Evolutionary conservation across 306 rosid species (phyloP), one percentile per base, ranked within the genome.

Genomic region (Hippophae tibetana): DNA sequence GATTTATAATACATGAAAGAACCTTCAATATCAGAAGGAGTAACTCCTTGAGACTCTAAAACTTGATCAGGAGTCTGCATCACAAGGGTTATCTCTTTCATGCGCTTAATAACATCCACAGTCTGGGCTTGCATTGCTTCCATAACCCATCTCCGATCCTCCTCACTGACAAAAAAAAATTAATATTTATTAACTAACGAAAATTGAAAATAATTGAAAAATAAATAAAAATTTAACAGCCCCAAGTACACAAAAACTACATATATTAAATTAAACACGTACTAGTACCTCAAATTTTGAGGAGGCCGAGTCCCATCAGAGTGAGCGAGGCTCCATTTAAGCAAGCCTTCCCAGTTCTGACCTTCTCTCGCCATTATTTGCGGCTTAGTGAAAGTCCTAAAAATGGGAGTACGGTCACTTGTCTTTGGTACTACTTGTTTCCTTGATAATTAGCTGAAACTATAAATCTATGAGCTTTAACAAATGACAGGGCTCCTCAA

Each of bases 341-440:
- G 90, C 76, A 85, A 74, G 11, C 96, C 96, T 9, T 89, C 90
- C 96, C 96, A 89, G 69, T 85, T 83, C 62, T 86, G 94, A 65
- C 83, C 86, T 7, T 81, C 88, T 58, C 81, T 75, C 5, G 96
- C 94, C 96, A 89, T 89, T 65, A 11, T 42, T 52, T 5, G 61
- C 38, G 38, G 49, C 65, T 53, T 23, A 58, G 27, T 40, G 44
- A 56, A 63, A 44, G 6, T 47, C 7, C 53, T 49, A 12, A 23
- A 43, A 61, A 46, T 41, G 46, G 7, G 9, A 42, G 2, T 3
- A 13, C 31, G 13, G 48, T 26, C 6, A 47, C 43, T 45, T 10
- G 13, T 56, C 11, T 51, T 25, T 47, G 50, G 38, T 31, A 31
- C 38, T 31, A 31, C 38, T 31, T 31, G 38, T 31, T 31, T 31